Conservation (phyloP, 2,329 filamentous ascomycete genomes). For the Cladosporium sp. region DNA sequence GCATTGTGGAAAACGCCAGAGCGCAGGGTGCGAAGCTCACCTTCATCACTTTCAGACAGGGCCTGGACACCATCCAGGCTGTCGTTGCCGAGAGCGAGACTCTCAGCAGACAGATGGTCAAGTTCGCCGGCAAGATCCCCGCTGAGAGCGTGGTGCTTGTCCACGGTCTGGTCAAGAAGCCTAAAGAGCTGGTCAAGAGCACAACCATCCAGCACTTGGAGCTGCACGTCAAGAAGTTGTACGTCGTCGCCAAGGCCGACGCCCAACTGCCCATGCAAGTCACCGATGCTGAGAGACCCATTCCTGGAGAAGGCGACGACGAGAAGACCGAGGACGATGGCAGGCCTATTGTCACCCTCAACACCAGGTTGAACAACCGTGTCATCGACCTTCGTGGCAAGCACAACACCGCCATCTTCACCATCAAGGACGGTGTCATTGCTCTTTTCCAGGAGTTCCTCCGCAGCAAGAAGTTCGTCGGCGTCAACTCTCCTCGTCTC, state of each 20-base stretch:
- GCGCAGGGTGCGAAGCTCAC: conserved; percentile 88
- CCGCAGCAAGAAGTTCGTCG: conserved; percentile 66
- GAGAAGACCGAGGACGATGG: conserved; percentile 47
- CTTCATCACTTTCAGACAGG: conserved; percentile 79
- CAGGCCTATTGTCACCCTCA: conserved; percentile 70
- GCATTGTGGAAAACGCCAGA: conserved; percentile 81
- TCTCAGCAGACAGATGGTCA: conserved; percentile 85
- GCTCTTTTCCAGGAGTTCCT: conserved; percentile 77
- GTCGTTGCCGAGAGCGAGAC: conserved; percentile 61
- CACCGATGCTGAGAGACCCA: conserved; percentile 48
- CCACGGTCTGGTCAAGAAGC: conserved; percentile 75
- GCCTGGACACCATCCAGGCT: conserved; percentile 75
- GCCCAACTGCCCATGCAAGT: conserved; percentile 58
- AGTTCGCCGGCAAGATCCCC: conserved; percentile 73
- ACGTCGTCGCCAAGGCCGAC: conserved; percentile 64
- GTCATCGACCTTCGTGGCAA: conserved; percentile 89
- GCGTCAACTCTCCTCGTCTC: conserved; percentile 86
- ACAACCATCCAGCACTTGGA: conserved; percentile 78
- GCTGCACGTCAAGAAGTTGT: conserved; percentile 84
- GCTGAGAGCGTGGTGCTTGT: conserved; percentile 79
- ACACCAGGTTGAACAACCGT: conserved; percentile 84
- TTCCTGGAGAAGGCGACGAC: conserved; percentile 47
- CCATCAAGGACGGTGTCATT: conserved; percentile 61
- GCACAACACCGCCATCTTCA: conserved; percentile 84
- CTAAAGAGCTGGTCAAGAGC: conserved; percentile 83